Conservation (phyloP, 176 grass and related monocot species). For the Carex parvula region DNA sequence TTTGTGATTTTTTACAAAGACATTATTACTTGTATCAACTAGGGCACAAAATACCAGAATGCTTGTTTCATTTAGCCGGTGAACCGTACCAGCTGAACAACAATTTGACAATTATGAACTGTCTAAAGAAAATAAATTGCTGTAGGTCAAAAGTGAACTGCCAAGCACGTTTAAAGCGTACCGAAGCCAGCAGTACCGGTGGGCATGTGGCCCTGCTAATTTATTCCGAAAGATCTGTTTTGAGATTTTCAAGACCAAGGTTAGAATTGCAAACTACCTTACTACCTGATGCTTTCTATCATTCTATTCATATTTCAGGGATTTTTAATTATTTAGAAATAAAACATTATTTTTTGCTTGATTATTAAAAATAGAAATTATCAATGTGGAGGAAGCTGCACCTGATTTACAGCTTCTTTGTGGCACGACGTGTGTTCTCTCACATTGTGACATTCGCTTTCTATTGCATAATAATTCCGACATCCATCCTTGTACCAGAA, state of each 20-base stretch:
- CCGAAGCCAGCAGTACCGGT: conserved; percentile 79
- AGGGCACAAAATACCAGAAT: not conserved
- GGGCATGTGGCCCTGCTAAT: conserved; percentile 76
- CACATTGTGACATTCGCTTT: conserved; percentile 73
- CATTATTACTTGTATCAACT: not conserved
- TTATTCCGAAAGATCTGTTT: conserved; percentile 64
- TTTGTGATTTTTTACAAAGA: not conserved
- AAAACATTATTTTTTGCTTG: not conserved
- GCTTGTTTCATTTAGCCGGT: not conserved
- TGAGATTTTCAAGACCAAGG: conserved; percentile 77
- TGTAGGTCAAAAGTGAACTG: conserved; percentile 75
- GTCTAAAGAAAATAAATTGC: not conserved
- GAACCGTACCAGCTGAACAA: not conserved
- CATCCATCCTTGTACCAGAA: conserved; percentile 65
- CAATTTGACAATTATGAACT: not conserved
- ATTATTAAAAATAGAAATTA: conserved; percentile 58
- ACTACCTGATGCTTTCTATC: not conserved
- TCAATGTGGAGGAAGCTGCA: conserved; percentile 82
- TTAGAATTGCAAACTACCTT: conserved; percentile 11
- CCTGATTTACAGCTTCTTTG: conserved; percentile 90
- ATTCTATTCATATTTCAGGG: not conserved
- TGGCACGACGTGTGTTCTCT: conserved; percentile 54
- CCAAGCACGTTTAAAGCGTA: conserved; percentile 91
- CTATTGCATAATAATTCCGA: conserved; percentile 75
- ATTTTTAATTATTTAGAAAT: no score